Base-by-base conservation (phyloP, 2,329 filamentous ascomycete species). In the Dothistroma septosporum region DNA sequence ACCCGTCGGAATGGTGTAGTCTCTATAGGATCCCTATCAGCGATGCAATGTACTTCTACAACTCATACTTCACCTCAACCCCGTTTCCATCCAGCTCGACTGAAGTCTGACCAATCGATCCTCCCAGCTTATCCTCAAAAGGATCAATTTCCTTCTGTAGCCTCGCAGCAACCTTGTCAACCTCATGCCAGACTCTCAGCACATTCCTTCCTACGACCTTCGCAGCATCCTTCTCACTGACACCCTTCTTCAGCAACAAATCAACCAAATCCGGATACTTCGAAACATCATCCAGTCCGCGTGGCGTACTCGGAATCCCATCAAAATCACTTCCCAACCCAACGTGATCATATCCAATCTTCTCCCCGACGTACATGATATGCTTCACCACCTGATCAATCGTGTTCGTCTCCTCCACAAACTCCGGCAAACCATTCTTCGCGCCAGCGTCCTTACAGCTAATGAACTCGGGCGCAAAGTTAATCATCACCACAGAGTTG, bases 241-340 rank as follows among this genome's bases (percentile, higher is more conserved):
- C 82, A 0, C 91, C 91, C 46, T 87, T 82, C 53, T 80, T 80
- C 65, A 96, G 77, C 61, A 97, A 76, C 75, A 91, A 89, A 3
- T 85, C 86, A 9, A 97, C 83, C 49, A 97, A 76, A 59, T 87
- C 84, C 0, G 92, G 92, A 69, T 88, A 96, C 72, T 90, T 91
- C 53, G 87, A 86, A 7, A 96, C 91, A 73, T 96, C 92, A 41
- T 94, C 90, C 53, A 97, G 76, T 0, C 92, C 93, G 57, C 78
- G 73, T 0, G 92, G 91, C 4, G 86, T 86, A 0, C 68, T 74
- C 1, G 74, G 71, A 59, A 92, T 92, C 9, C 86, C 93, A 73
- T 97, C 92, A 73, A 92, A 97, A 74, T 97, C 93, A 56, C 89
- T 92, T 0, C 93, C 93, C 19, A 97, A 76, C 0, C 92, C 93